phyloP scores from a whole-genome alignment of 2,329 filamentous ascomycete genomes.

The Claviceps sp. region DNA sequence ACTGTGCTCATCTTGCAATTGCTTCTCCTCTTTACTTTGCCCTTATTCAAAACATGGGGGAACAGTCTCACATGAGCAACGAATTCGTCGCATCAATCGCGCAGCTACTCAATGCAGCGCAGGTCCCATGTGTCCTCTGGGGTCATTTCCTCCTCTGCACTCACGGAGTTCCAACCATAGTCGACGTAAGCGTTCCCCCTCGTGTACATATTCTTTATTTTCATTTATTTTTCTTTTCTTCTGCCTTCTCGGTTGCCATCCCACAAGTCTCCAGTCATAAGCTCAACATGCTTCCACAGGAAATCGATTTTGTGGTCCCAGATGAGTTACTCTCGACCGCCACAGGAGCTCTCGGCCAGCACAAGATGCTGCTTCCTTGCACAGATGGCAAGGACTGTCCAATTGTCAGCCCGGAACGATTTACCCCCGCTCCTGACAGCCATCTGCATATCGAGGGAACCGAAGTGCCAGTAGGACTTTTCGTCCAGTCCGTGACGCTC shows the following conservation, averaged over 20 bases:
- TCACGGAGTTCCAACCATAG: background rate
- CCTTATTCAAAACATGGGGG: background rate
- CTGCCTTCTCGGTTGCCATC: no score
- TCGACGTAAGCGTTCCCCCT: no score
- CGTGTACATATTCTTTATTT: no score
- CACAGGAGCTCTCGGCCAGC: background rate
- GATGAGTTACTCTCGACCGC: background rate
- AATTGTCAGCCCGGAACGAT: background rate
- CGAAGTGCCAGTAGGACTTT: background rate
- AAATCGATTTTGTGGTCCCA: background rate
- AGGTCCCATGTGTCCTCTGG: slow-evolving; percentile 1
- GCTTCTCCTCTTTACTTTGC: background rate
- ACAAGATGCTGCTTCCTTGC: background rate
- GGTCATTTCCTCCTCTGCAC: slow-evolving; percentile 1
- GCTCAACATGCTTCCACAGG: background rate
- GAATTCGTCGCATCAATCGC: slow-evolving; percentile 1
- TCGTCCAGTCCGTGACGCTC: background rate
- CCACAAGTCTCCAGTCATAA: background rate
- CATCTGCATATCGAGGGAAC: background rate
- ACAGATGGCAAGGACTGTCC: background rate
- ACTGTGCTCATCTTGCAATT: background rate
- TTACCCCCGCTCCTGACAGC: background rate
- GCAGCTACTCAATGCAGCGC: background rate
- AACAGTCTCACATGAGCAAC: background rate
- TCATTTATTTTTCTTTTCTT: no score